Conservation (phyloP, 257 asterid genomes). For the Ehretia macrophylla region DNA sequence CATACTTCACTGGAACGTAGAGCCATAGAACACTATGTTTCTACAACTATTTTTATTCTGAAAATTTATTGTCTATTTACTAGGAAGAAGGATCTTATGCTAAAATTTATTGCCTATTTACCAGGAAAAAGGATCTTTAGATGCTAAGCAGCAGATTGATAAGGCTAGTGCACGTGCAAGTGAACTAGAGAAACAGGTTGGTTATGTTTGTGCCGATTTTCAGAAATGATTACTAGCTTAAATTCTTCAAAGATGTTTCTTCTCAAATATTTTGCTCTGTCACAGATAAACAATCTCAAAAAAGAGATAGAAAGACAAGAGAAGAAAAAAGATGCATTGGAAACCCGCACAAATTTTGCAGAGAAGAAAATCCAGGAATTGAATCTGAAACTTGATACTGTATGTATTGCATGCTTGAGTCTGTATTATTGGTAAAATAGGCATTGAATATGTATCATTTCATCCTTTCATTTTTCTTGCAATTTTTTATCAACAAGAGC, state of each 20-base stretch:
- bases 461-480: too few relatives aligned
- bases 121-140: constrained; percentile 29
- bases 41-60: not conserved
- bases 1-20: not conserved
- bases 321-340: constrained; percentile 29
- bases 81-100: constrained; percentile 31
- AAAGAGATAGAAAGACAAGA: constrained; percentile 37
- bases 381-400: constrained; percentile 42
- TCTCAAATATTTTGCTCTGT: constrained; percentile 3
- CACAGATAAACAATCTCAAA: constrained; percentile 35
- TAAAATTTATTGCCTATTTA: not conserved
- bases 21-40: not conserved
- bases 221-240: not conserved
- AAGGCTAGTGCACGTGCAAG: constrained; percentile 27
- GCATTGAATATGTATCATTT: too few relatives aligned
- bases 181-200: constrained; percentile 42
- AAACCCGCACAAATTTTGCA: constrained; percentile 23
- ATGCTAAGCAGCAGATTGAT: constrained; percentile 23
- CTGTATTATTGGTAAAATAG: not conserved
- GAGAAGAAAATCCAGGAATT: constrained; percentile 33
- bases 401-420: constrained; percentile 10
- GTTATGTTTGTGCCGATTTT: constrained; percentile 1
- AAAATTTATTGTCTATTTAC: not conserved
- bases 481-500: too few relatives aligned
- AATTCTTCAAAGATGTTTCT: not conserved